Base-by-base conservation (phyloP, 2,329 filamentous ascomycete species). In the Triangularia verruculosa region DNA sequence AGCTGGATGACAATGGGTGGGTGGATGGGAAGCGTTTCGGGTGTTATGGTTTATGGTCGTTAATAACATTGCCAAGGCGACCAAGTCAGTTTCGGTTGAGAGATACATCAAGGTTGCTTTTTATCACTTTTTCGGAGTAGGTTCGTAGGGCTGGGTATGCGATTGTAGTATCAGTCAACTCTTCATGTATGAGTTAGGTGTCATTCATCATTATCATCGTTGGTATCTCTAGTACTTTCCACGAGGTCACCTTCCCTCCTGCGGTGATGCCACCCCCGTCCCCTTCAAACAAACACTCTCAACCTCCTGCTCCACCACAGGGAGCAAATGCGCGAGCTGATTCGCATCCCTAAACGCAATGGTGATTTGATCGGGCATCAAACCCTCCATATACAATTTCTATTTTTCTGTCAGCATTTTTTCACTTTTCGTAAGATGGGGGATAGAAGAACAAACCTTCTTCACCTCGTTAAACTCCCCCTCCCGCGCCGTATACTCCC, bases 401-500 rank as follows among this genome's bases (percentile, higher is more conserved):
- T 86, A 63, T 54, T 22, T 52, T 52, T 59, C 13, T 57, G 69
- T 74, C 57, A 66, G 57, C 39, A 61, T n/a, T 39, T 22, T 1
- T 13, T n/a, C n/a, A 17, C 8, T 20, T 22, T 2, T 43, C 2
- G 0, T 13, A 27, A 30, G 27, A 47, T 47, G 4, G 13, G 12
- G 6, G 39, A n/a, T 47, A n/a, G n/a, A n/a, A n/a, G n/a, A 17
- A 77, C 84, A 73, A 76, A 91, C 90, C 80, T 83, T 82, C 74
- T 89, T 89, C 11, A 97, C 87, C 32, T 87, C 86, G 27, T 89
- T 89, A 74, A 96, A 97, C 60, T 79, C 83, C 59, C 89, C 89
- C 79, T 99, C 94, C 74, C 90, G 89, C n/a, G 89, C 89, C 20
- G 91, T 91, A 73, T 97, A 97, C 78, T 99, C 94, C 67, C 94